Conservation (phyloP, 2,329 filamentous ascomycete genomes). For the Epichloe festucae region DNA sequence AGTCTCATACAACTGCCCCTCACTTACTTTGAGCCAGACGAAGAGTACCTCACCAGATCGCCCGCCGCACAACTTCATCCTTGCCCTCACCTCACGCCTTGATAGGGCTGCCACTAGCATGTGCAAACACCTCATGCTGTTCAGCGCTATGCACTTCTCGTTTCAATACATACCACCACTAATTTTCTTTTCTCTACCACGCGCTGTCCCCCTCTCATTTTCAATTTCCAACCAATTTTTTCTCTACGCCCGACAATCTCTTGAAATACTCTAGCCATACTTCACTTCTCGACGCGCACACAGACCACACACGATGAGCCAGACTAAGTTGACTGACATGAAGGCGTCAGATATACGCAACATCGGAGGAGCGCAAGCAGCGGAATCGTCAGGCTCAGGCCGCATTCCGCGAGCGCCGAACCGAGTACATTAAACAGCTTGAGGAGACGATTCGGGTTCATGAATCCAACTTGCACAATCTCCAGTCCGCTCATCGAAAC, state of each 20-base stretch:
- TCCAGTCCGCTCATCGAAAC: constrained; percentile 87
- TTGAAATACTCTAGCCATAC: background rate
- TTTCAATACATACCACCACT: background rate
- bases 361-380: constrained; percentile 96
- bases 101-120: background rate
- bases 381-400: constrained; percentile 94
- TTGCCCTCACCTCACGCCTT: background rate
- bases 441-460: constrained; percentile 96
- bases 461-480: constrained; percentile 81
- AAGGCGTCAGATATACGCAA: constrained; percentile 74
- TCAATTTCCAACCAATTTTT: background rate
- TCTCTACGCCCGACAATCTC: too few relatives aligned
- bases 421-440: constrained; percentile 98
- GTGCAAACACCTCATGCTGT: background rate
- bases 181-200: background rate
- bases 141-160: background rate
- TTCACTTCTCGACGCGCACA: background rate
- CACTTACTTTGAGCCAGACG: background rate
- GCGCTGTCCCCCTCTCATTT: background rate
- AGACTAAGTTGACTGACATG: constrained; percentile 4
- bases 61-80: background rate
- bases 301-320: background rate
- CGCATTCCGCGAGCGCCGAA: constrained; percentile 89
- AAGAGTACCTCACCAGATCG: background rate
- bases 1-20: constrained; percentile 26